Evolutionary conservation across 2,329 filamentous ascomycete genomes (phyloP).

Genomic region (Calonectria fujianensis): DNA sequence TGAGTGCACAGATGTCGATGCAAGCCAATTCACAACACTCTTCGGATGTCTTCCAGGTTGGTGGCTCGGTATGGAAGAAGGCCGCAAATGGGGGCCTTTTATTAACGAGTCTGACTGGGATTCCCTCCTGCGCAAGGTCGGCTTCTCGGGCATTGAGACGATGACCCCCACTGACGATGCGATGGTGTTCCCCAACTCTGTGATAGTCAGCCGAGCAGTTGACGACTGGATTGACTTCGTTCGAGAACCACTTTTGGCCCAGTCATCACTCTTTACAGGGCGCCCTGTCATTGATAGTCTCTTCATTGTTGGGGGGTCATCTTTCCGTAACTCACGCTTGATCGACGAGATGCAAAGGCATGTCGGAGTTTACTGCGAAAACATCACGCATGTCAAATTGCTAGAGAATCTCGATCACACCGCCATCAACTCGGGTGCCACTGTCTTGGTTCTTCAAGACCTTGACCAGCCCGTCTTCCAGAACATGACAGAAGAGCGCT

Average conservation of each 20-base stretch:
- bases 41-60: constrained; percentile 42
- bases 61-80: constrained; percentile 41
- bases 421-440: not conserved
- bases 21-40: not conserved
- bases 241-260: constrained; percentile 23
- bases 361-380: not conserved
- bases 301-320: constrained; percentile 7
- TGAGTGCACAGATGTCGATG: constrained; percentile 32
- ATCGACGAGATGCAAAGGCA: constrained; percentile 9
- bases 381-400: not conserved
- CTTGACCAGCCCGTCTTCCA: constrained; percentile 19
- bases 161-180: constrained; percentile 24
- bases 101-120: constrained; percentile 41
- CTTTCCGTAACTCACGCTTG: constrained; percentile 10
- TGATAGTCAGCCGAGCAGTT: constrained; percentile 21
- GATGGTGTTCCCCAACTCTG: constrained; percentile 20
- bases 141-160: constrained; percentile 42
- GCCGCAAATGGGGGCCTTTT: constrained; percentile 32
- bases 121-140: constrained; percentile 25
- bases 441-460: constrained; percentile 19
- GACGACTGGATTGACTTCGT: constrained; percentile 26
- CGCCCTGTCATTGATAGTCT: not conserved
- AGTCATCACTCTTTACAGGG: constrained; percentile 1
- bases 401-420: constrained; percentile 6
- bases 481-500: not conserved